These are phyloP conservation scores for Rhodotorula mucilaginosa DNA, from an alignment of 1,284 basidiomycete genomes.

Conservation along the genomic window DNA sequence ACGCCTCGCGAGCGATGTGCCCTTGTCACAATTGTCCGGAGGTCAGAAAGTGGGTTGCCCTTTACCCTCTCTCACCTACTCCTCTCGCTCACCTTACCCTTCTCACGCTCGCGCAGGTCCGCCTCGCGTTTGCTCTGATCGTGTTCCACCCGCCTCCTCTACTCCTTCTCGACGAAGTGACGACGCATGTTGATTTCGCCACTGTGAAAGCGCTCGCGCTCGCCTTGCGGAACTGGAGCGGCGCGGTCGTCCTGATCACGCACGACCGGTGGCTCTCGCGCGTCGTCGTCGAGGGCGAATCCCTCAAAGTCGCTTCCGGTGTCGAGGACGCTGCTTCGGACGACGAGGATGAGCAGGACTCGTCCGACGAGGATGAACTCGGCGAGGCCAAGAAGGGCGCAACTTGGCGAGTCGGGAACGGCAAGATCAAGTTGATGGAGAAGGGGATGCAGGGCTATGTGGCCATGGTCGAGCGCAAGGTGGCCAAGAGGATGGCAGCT, in stretches of 20 bases:
- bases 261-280: slow-evolving; percentile 60
- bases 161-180: slow-evolving; percentile 64
- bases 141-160: slow-evolving; percentile 58
- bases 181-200: slow-evolving; percentile 67
- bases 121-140: slow-evolving; percentile 55
- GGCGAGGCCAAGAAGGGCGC: slow-evolving; percentile 48
- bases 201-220: slow-evolving; percentile 62
- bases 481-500: slow-evolving; percentile 8
- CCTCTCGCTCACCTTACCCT: not conserved
- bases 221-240: slow-evolving; percentile 59
- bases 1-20: slow-evolving; percentile 53
- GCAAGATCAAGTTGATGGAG: slow-evolving; percentile 51
- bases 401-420: slow-evolving; percentile 54
- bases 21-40: slow-evolving; percentile 57
- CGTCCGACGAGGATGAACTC: slow-evolving; percentile 31
- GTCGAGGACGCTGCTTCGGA: slow-evolving; percentile 46
- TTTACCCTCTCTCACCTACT: not conserved
- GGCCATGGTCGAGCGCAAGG: slow-evolving; percentile 21
- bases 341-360: slow-evolving; percentile 40
- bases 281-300: slow-evolving; percentile 51
- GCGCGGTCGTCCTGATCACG: slow-evolving; percentile 64
- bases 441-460: slow-evolving; percentile 30
- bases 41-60: slow-evolving; percentile 56
- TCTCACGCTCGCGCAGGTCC: slow-evolving; percentile 46
- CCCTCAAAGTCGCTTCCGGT: slow-evolving; percentile 40